Conservation (phyloP, 371 early-diverging fungal species). For the Apophysomyces variabilis region DNA sequence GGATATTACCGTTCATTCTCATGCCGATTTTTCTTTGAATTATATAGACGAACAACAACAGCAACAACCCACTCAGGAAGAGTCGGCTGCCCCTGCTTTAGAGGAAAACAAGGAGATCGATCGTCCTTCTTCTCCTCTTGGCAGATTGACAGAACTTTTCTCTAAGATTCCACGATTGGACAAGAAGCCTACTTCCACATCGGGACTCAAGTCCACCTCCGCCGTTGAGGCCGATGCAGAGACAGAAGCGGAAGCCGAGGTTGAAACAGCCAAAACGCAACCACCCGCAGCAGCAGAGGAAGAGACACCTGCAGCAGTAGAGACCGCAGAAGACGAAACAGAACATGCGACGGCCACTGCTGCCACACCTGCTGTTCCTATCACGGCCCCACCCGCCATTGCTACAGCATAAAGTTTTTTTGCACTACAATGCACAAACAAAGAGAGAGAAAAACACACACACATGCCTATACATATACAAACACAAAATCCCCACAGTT, state of each 20-base stretch:
- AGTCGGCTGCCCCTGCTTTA: neutral
- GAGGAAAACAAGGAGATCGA: slow-evolving; percentile 7
- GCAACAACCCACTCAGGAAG: neutral
- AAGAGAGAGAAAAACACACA: no score
- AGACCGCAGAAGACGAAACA: neutral
- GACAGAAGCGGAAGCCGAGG: no score
- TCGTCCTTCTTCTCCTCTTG: slow-evolving; percentile 3
- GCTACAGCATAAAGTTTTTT: neutral
- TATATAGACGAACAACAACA: neutral
- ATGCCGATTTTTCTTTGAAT: no score
- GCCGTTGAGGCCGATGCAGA: neutral
- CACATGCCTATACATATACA: no score
- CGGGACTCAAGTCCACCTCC: neutral
- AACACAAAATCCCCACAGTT: neutral
- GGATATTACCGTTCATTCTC: neutral
- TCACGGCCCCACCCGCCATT: slow-evolving; percentile 5
- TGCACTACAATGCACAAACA: no score
- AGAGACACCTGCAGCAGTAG: neutral
- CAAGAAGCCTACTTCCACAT: neutral
- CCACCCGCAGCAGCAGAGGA: slow-evolving; percentile 3
- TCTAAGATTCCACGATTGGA: slow-evolving; percentile 5
- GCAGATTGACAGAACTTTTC: neutral
- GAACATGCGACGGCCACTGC: neutral
- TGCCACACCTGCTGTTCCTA: neutral
- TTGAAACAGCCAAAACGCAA: no score